phyloP scores from a whole-genome alignment of 2,329 filamentous ascomycete species.

The Scedosporium aurantiacum region DNA sequence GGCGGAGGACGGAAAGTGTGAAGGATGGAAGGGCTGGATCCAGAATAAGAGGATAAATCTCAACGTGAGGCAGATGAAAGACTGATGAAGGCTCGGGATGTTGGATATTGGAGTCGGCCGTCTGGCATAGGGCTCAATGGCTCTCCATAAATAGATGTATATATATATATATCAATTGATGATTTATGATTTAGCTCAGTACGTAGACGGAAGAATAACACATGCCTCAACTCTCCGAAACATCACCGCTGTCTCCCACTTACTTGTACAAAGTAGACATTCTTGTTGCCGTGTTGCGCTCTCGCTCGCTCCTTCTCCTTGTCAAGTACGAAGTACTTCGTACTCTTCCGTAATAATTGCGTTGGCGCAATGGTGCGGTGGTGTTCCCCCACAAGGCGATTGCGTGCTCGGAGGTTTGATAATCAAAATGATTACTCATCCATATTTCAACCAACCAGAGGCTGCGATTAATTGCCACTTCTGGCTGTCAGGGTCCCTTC shows the following conservation, averaged over 20 bases:
- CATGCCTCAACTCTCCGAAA: not conserved
- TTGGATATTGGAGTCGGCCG: not conserved
- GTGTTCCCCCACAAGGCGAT: not conserved
- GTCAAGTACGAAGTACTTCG: no score
- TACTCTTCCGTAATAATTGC: not conserved
- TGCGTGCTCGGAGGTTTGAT: not conserved
- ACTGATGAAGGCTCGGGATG: slow-evolving; percentile 19
- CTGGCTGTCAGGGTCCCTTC: not conserved
- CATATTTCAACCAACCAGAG: not conserved
- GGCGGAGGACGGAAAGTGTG: slow-evolving; percentile 39
- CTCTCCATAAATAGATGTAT: not conserved
- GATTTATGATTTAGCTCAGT: no score
- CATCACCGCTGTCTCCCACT: not conserved
- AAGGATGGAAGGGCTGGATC: slow-evolving; percentile 81
- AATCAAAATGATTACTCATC: not conserved
- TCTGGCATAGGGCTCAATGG: not conserved
- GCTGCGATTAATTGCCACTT: not conserved
- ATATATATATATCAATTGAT: no score
- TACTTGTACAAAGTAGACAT: no score
- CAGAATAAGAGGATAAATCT: slow-evolving; percentile 75
- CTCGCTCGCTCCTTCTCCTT: no score
- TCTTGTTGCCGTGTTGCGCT: not conserved
- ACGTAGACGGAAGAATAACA: not conserved
- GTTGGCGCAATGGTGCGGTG: no score
- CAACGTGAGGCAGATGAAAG: slow-evolving; percentile 82